Conservation (phyloP, 495 filamentous ascomycete genomes). For the Hypomontagnella submonticulosa region DNA sequence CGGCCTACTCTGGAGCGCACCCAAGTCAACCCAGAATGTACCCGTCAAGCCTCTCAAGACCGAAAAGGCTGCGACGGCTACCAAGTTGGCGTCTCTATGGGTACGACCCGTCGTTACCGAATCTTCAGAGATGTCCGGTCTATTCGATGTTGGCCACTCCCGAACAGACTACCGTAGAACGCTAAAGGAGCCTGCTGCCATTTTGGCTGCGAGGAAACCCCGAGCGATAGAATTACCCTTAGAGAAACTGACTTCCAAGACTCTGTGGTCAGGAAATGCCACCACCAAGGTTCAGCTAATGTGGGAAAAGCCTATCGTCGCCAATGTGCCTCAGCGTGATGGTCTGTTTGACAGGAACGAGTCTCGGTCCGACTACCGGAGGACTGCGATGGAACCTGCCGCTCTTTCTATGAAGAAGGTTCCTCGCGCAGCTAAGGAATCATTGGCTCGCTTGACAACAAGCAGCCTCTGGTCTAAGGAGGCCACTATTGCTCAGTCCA, state of each 20-base stretch:
- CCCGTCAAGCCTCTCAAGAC: conserved; percentile 13
- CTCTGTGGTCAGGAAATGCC: conserved; percentile 44
- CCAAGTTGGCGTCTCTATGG: conserved; percentile 20
- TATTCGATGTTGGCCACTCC: conserved; percentile 32
- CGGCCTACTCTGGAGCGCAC: conserved; percentile 34
- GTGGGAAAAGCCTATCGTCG: conserved; percentile 42
- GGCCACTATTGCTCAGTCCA: neutral
- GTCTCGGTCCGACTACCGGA: conserved; percentile 45
- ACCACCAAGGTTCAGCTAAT: conserved; percentile 24
- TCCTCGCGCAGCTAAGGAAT: conserved; percentile 31
- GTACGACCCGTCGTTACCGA: neutral
- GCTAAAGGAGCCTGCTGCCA: conserved; percentile 37
- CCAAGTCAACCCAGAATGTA: conserved; percentile 18
- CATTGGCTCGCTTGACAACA: conserved; percentile 24
- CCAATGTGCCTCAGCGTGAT: conserved; percentile 12
- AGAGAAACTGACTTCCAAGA: conserved; percentile 41
- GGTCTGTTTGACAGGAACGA: conserved; percentile 44
- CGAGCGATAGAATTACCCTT: conserved; percentile 36
- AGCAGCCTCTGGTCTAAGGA: conserved; percentile 34
- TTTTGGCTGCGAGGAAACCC: conserved; percentile 32
- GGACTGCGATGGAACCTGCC: conserved; percentile 51
- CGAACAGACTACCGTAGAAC: conserved; percentile 39
- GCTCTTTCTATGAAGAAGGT: conserved; percentile 46
- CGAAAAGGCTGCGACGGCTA: conserved; percentile 3
- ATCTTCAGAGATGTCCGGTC: conserved; percentile 8